phyloP scores from a whole-genome alignment of 2,329 filamentous ascomycete genomes.

The Xylariomycetidae sp. region DNA sequence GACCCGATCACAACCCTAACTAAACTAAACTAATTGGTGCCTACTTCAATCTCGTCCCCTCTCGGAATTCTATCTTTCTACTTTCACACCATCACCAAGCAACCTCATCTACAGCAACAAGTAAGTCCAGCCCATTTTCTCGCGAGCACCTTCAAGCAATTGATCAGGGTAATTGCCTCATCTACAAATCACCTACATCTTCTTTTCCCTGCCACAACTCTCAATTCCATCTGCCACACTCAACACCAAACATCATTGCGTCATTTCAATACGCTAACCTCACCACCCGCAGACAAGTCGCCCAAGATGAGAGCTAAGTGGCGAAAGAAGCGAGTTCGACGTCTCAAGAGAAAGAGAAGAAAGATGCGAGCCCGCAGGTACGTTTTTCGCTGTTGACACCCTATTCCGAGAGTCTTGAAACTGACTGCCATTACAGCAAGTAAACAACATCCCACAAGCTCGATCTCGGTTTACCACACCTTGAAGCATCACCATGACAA shows the following conservation, averaged over 20 bases:
- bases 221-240: slow-evolving; percentile 3
- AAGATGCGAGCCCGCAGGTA: slow-evolving; percentile 98
- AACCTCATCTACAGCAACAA: slow-evolving; percentile 28
- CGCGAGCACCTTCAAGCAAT: not conserved
- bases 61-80: slow-evolving; percentile 17
- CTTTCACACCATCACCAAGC: slow-evolving; percentile 25
- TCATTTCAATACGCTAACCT: slow-evolving; percentile 11
- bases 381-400: slow-evolving; percentile 40
- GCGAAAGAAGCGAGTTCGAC: slow-evolving; percentile 99
- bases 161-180: slow-evolving; percentile 2
- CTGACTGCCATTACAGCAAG: slow-evolving; percentile 28
- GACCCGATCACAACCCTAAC: slow-evolving; percentile 27
- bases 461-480: slow-evolving; percentile 33
- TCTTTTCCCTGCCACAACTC: no score
- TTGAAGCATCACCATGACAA: slow-evolving; percentile 30
- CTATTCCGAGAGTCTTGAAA: not conserved
- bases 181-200: no score
- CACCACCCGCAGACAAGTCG: slow-evolving; percentile 14
- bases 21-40: no score
- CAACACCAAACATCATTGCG: slow-evolving; percentile 6
- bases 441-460: slow-evolving; percentile 40
- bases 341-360: slow-evolving; percentile 99
- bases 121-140: slow-evolving; percentile 17
- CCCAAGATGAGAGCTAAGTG: slow-evolving; percentile 88
- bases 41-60: slow-evolving; percentile 23